Evolutionary conservation across 2,329 filamentous ascomycete species (phyloP), one percentile per base, ranked within the genome.

Genomic region (Fusarium gaditjirri): DNA sequence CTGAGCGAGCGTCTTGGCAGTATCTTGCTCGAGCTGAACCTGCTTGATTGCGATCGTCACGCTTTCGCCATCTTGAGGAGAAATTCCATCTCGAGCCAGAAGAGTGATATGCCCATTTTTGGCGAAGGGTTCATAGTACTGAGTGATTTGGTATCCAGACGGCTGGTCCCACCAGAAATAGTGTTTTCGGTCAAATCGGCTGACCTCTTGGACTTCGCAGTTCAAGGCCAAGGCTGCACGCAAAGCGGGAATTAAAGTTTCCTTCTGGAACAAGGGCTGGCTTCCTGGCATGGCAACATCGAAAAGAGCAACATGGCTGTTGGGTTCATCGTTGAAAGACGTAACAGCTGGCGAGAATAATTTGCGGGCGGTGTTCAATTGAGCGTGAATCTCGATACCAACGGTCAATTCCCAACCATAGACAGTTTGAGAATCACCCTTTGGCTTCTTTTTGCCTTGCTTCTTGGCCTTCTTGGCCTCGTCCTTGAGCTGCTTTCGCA

Each of bases 141-240:
- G 96, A 4, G 96, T 99, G 71, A 99, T 97, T 81, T 99, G 96
- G 81, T 99, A 99, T 0, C 96, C 96, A 0, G 94, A 89, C 2
- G 96, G 96, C 81, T 99, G 96, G 81, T 99, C 96, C 89, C 96
- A 97, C 85, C 98, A 97, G 82, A 99, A 98, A 83, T 99, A 99
- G 82, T 99, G 96, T 81, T 99, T 99, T 71, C 96, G 88, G 81
- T 99, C 96, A 83, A 98, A 99, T 59, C 89, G 90, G 81, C 94
- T 97, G 75, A 89, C 87, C 3, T 83, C 85, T 78, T 97, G 92
- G 57, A 98, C 88, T 3, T 90, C 84, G 81, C 96, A 98, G 64
- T 92, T 89, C 47, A 99, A 85, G 0, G 94, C 94, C 54, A 98
- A 84, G 0, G 96, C 95, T 23, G 95, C 95, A 67, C 96, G 91